phyloP scores from a whole-genome alignment of 176 grass and related monocot species.

The Rhynchospora breviuscula region DNA sequence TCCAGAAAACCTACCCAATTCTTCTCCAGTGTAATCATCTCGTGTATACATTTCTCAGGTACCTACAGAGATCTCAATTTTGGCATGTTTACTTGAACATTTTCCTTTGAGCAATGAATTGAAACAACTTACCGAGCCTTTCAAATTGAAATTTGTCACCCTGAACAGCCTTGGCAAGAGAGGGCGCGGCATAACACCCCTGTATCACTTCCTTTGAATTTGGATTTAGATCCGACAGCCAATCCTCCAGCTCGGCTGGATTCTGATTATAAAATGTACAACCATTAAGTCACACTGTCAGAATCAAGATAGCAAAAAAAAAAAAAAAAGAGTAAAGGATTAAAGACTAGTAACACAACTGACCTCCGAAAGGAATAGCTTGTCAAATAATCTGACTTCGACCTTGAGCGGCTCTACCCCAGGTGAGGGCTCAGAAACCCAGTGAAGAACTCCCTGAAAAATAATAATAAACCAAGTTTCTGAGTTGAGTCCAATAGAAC shows the following conservation, averaged over 20 bases:
- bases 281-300: neutral
- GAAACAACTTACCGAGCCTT: constrained; percentile 63
- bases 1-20: neutral
- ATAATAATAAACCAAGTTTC: constrained; percentile 23
- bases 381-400: constrained; percentile 89
- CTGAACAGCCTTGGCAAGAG: constrained; percentile 43
- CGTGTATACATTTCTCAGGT: neutral
- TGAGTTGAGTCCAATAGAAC: neutral
- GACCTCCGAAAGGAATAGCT: constrained; percentile 81
- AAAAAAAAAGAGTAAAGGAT: neutral
- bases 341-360: neutral
- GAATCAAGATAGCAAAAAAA: neutral
- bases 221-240: constrained; percentile 74
- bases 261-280: constrained; percentile 43
- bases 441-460: constrained; percentile 85
- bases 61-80: neutral
- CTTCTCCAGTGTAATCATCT: neutral
- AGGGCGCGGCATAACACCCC: constrained; percentile 61
- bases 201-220: constrained; percentile 83
- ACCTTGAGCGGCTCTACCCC: constrained; percentile 79
- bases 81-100: neutral
- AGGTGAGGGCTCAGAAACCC: constrained; percentile 81
- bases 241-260: constrained; percentile 80
- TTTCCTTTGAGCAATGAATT: neutral
- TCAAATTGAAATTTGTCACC: constrained; percentile 95